Evolutionary conservation across 306 rosid genomes (phyloP).

Genomic region (Gleditsia sinensis): DNA sequence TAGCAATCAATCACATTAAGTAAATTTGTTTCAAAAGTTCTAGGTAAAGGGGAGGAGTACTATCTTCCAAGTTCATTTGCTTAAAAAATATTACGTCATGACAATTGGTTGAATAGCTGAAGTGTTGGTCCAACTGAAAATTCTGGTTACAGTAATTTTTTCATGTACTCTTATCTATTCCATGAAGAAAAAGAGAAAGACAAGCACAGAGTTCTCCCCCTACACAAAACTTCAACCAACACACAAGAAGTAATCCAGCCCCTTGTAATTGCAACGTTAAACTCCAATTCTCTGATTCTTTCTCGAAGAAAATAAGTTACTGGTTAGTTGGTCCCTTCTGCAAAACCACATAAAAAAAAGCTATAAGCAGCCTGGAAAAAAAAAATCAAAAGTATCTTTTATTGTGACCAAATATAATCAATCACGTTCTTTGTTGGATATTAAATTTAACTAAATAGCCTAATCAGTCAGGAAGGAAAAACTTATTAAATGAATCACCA

Average conservation of each 20-base stretch:
- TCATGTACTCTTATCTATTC: background rate
- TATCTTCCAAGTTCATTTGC: background rate
- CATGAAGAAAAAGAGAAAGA: background rate
- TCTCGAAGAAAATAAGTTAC: background rate
- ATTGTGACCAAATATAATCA: too few relatives aligned
- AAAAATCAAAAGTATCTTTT: too few relatives aligned
- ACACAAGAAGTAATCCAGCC: background rate
- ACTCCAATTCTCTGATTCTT: background rate
- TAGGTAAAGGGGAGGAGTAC: too few relatives aligned
- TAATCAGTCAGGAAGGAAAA: background rate
- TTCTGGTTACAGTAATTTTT: background rate
- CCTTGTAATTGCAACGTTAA: conserved; percentile 8
- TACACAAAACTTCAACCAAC: background rate
- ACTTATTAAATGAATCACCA: background rate
- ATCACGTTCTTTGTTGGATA: too few relatives aligned
- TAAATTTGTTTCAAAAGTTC: background rate
- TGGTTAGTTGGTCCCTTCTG: conserved; percentile 31
- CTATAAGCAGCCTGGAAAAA: background rate
- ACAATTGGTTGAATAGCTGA: conserved; percentile 25
- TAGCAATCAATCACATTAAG: background rate
- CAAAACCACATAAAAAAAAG: conserved; percentile 12
- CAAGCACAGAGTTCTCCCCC: conserved; percentile 19
- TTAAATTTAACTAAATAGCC: background rate
- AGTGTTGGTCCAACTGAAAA: conserved; percentile 23
- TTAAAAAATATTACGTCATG: background rate